Conservation (phyloP, 371 early-diverging fungal genomes). For the Syncephalastrum sp. region DNA sequence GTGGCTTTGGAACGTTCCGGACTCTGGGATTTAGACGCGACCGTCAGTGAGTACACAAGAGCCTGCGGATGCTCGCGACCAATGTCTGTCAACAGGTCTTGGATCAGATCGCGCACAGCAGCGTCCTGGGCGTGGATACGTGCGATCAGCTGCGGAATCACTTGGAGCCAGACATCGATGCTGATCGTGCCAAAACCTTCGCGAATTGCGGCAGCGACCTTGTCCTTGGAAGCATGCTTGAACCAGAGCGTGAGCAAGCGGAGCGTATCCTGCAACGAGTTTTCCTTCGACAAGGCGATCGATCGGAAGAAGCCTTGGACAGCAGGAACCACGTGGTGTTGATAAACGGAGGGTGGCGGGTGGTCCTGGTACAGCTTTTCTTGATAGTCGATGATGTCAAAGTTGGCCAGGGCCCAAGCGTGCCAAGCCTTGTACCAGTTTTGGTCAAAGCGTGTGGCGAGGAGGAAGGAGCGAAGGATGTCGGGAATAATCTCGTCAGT, state of each 20-base stretch:
- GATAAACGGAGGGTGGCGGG: constrained; percentile 55
- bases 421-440: constrained; percentile 99
- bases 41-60: constrained; percentile 93
- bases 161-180: constrained; percentile 97
- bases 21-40: constrained; percentile 93
- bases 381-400: constrained; percentile 81
- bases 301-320: constrained; percentile 90
- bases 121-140: constrained; percentile 88
- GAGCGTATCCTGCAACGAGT: constrained; percentile 95
- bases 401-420: constrained; percentile 95
- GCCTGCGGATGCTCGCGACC: constrained; percentile 97
- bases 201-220: constrained; percentile 84
- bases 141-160: constrained; percentile 98
- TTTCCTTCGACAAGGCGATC: constrained; percentile 88
- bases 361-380: constrained; percentile 62
- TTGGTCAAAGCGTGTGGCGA: constrained; percentile 91
- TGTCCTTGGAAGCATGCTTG: constrained; percentile 88
- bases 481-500: constrained; percentile 76
- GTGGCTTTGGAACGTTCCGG: constrained; percentile 81
- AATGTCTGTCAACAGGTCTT: constrained; percentile 88
- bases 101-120: constrained; percentile 84
- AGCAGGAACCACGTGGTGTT: constrained; percentile 70
- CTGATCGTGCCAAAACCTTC: constrained; percentile 91
- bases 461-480: constrained; percentile 77
- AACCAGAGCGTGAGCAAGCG: constrained; percentile 96